Base-by-base conservation (phyloP, 2,329 filamentous ascomycete genomes). In the Bipolaris zeicola region DNA sequence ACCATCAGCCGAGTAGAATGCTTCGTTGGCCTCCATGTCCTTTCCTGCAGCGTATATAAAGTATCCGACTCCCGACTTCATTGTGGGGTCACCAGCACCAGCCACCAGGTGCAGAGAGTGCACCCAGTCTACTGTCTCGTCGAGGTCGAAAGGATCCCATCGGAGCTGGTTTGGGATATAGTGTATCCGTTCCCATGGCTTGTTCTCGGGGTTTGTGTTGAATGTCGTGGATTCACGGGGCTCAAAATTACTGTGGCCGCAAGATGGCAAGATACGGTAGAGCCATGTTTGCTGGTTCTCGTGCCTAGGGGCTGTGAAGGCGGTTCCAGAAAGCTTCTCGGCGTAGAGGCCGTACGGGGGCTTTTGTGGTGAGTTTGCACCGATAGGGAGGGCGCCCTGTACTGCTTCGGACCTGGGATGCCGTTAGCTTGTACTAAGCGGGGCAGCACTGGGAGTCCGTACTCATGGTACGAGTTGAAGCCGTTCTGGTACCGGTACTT, bases 331-430 rank as follows among this genome's bases (percentile, higher is more conserved):
- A 4, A 86, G 77, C 68, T 86, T 83, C 78, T 96, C 92, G 26
- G 91, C 87, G 77, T 95, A 95, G 26, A 96, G 85, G 0, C 91
- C 91, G 63, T 87, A 86, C 0, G 90, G 83, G 0, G 87, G 87
- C 71, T 92, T 91, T 73, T 96, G 91, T 0, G 92, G 92, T 2
- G 89, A 91, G 80, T 96, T 96, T 39, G 88, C 84, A 47, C 84
- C 91, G 56, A 91, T 72, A 7, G 92, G 91, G 5, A 94, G 81
- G 5, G 91, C 88, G 16, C 87, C 89, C 14, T 87, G 81, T 53
- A 94, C 80, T 42, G 91, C 90, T 80, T 95, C 91, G 41, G 89
- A 86, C 72, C 90, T 93, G 67, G 6, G 14, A 7, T 26, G 3
- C 8, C 37, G 52, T 69, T 18, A 72, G 62, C 50, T 13, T 16